A percentile compares a stretch with the other conserved stretches of the same genome.
Evolutionary conservation across 2,329 filamentous ascomycete species (phyloP).

Genomic region (Trichoderma atrobrunneum): DNA sequence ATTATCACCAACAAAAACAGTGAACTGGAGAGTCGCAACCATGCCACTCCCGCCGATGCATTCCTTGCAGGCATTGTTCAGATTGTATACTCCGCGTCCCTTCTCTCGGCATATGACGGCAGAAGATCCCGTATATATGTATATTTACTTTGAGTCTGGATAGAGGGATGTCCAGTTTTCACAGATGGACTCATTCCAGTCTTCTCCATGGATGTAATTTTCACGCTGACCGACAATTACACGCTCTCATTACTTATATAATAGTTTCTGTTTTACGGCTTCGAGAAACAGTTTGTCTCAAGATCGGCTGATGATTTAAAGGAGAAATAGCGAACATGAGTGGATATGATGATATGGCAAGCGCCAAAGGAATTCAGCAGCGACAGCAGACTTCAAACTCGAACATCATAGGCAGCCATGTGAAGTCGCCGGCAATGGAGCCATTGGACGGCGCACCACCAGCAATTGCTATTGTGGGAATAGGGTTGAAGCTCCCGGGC

Average conservation of each 20-base stretch:
- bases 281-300: not conserved
- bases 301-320: not conserved
- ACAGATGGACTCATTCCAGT: not conserved
- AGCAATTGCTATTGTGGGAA: conserved; percentile 36
- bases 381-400: not conserved
- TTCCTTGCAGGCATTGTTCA: not conserved
- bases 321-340: not conserved
- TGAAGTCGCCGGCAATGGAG: not conserved
- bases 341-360: not conserved
- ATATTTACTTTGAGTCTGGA: not conserved
- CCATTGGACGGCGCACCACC: not conserved
- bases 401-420: not conserved
- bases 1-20: not conserved
- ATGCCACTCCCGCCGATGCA: not conserved
- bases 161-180: not conserved
- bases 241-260: not conserved
- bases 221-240: not conserved
- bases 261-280: not conserved
- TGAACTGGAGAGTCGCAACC: not conserved
- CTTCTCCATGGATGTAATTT: not conserved
- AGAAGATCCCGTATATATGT: not conserved
- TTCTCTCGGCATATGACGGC: not conserved
- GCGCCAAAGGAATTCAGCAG: not conserved
- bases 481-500: conserved; percentile 34
- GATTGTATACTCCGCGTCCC: not conserved